These are phyloP conservation scores for Vitis hybrid DNA, from an alignment of 177 flowering plant species.

Conservation along the genomic window DNA sequence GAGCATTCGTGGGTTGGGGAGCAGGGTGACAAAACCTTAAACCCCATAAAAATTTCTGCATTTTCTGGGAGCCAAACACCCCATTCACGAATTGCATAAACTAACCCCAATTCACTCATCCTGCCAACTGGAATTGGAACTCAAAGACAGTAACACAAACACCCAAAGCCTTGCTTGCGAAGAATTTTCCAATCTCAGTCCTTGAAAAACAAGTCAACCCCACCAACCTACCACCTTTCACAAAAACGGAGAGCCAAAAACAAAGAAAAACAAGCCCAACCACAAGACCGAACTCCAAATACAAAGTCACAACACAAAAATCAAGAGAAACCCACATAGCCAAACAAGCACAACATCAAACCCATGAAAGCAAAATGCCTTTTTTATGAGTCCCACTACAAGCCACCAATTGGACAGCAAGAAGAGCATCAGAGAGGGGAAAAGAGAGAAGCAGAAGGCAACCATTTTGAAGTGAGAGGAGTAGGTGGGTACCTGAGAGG, in stretches of 20 bases:
- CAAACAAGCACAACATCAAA: not conserved
- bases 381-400: not conserved
- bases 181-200: constrained; percentile 3
- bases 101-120: not conserved
- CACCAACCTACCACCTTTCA: constrained; percentile 49
- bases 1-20: not conserved
- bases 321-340: constrained; percentile 14
- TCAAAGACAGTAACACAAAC: constrained; percentile 1
- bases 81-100: not conserved
- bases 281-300: constrained; percentile 7
- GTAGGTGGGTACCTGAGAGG: constrained; percentile 18
- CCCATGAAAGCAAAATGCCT: constrained; percentile 20
- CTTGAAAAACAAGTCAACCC: constrained; percentile 36
- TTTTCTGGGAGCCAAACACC: not conserved
- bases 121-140: constrained; percentile 1
- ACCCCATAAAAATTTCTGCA: not conserved
- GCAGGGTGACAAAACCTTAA: constrained; percentile 6
- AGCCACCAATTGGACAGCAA: not conserved
- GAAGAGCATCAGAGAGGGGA: not conserved
- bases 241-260: not conserved
- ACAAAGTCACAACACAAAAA: constrained; percentile 10
- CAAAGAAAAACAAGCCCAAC: constrained; percentile 5
- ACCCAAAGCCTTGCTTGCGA: not conserved
- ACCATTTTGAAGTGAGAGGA: constrained; percentile 10
- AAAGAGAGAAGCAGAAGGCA: constrained; percentile 3